Percentiles rank a stretch among this genome's conserved stretches.
Conservation (phyloP, 768 basidiomycete genomes). For the Cystofilobasidium capitatum region DNA sequence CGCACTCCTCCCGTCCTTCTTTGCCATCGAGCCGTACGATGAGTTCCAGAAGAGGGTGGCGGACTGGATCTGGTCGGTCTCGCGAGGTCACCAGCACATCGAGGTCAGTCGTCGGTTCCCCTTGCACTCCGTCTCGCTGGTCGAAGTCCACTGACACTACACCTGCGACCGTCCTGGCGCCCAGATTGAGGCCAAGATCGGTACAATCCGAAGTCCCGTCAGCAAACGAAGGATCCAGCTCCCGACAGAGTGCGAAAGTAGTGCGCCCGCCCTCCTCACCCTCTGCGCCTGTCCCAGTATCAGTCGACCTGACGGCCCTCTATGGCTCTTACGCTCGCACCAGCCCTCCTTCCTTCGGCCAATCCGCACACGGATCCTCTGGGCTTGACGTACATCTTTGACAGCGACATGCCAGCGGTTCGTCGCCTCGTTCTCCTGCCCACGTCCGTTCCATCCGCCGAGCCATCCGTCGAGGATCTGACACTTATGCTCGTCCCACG, state of each 20-base stretch:
- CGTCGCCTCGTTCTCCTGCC: constrained; percentile 36
- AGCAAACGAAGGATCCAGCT: constrained; percentile 53
- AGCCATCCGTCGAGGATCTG: no score
- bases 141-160: background rate
- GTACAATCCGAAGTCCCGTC: constrained; percentile 54
- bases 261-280: constrained; percentile 45
- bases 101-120: constrained; percentile 45
- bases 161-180: background rate
- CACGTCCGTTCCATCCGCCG: background rate
- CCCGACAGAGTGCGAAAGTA: constrained; percentile 73
- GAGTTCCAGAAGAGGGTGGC: constrained; percentile 87
- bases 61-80: constrained; percentile 55
- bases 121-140: background rate
- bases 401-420: constrained; percentile 85
- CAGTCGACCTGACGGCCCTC: background rate
- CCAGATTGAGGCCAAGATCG: constrained; percentile 74
- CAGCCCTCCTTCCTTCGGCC: constrained; percentile 15
- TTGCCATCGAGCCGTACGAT: constrained; percentile 81
- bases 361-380: background rate
- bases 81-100: constrained; percentile 50
- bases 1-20: constrained; percentile 50
- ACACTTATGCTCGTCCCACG: background rate
- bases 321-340: background rate
- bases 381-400: constrained; percentile 33
- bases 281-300: no score